Evolutionary conservation across 139 green algal species (phyloP), one percentile per base, ranked within the genome.

Genomic region (Coelastrella sp.): DNA sequence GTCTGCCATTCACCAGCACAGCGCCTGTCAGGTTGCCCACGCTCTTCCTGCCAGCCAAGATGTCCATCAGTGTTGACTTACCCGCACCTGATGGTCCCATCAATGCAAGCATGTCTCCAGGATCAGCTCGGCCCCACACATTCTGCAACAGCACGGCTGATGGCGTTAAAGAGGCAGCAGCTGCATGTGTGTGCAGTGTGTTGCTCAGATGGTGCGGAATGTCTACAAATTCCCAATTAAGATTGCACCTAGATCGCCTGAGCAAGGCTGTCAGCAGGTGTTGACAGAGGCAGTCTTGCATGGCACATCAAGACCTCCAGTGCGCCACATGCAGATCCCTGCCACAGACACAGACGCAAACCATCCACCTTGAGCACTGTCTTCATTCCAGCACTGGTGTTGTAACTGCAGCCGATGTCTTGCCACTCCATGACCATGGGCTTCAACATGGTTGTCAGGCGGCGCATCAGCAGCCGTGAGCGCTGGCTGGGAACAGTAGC

Each of bases 1-100:
- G 93, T 49, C 25, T 15, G 14, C 93, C 93, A 83, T 98, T 96
- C 70, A 98, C 82, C 19, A 95, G 89, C 24, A 97, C 86, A 0
- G 73, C 11, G 4, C 96, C 96, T 15, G 75, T 94, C 35, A 93
- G 85, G n/a, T 81, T 80, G 4, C 95, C 94, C 35, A 93, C 89
- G 17, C 73, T 90, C 84, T 96, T 96, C 61, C 94, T 82, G 49
- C 90, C 92, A 11, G 92, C 89, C 65, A 95, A 75, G 56, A 96
- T 94, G 90, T 96, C 94, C 92, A 96, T 90, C 76, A 96, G 83
- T 6, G 92, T 95, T 14, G 79, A 92, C 85, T 96, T 90, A 12
- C 85, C 85, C 3, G 85, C 85, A 90, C 85, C 87, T 22, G 88
- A 92, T 78, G 93, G 93, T 25, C 93, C 93, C 87, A 95, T 90